Conservation (phyloP, 1,139 yeast genomes). For the Geotrichum citri-aurantii region DNA sequence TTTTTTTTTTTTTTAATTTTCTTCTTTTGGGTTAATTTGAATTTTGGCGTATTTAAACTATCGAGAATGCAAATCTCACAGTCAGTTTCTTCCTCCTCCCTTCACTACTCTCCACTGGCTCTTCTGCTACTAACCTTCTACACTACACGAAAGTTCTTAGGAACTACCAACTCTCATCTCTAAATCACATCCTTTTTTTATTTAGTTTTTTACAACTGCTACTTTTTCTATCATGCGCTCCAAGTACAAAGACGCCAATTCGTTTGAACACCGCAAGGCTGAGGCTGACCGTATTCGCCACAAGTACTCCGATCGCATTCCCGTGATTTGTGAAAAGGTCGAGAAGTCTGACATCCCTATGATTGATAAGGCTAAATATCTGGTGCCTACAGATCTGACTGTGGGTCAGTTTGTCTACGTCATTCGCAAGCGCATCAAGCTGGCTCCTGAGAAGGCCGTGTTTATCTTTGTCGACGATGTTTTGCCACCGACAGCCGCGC, state of each 20-base stretch:
- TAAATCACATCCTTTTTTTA: neutral
- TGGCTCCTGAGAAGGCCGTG: conserved; percentile 96
- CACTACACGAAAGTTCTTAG: neutral
- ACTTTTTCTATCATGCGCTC: conserved; percentile 52
- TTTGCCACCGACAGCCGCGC: conserved; percentile 95
- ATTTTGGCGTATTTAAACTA: neutral
- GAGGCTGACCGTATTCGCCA: conserved; percentile 89
- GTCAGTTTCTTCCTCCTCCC: neutral
- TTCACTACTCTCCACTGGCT: neutral
- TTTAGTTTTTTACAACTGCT: neutral
- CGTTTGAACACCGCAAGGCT: conserved; percentile 89
- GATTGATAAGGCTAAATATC: conserved; percentile 92
- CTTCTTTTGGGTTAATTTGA: too few relatives aligned
- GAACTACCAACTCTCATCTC: neutral
- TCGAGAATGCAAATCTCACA: neutral
- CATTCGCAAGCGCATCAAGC: conserved; percentile 88
- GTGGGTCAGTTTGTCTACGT: conserved; percentile 98
- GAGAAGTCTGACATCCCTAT: conserved; percentile 95
- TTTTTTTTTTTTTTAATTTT: too few relatives aligned
- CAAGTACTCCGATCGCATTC: conserved; percentile 87
- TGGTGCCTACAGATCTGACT: conserved; percentile 92
- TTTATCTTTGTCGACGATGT: conserved; percentile 95
- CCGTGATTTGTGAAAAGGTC: conserved; percentile 94
- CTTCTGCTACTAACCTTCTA: neutral
- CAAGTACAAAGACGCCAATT: conserved; percentile 87